These are phyloP conservation scores for Luffa aegyptiaca DNA, from an alignment of 306 rosid species.

Conservation along the genomic window DNA sequence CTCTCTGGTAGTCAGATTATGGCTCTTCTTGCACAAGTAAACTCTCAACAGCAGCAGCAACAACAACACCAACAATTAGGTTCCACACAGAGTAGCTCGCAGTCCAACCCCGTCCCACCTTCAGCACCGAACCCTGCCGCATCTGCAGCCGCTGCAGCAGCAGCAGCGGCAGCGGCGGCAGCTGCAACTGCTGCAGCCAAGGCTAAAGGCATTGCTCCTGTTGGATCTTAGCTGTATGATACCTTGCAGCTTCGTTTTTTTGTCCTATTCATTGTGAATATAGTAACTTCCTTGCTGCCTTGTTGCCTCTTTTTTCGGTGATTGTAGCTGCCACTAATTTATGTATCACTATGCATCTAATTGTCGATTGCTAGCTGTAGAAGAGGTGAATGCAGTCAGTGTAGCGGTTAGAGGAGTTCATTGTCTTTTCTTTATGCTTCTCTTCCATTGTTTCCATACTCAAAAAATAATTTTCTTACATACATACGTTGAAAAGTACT, in stretches of 20 bases:
- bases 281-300: constrained; percentile 17
- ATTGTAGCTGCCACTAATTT: constrained; percentile 11
- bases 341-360: constrained; percentile 7
- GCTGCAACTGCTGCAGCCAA: constrained; percentile 72
- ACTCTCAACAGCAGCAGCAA: constrained; percentile 34
- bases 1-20: constrained; percentile 67
- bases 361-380: constrained; percentile 9
- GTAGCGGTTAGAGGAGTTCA: constrained; percentile 9
- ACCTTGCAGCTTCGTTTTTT: not conserved
- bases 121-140: constrained; percentile 53
- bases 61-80: constrained; percentile 25
- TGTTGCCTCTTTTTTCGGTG: constrained; percentile 2
- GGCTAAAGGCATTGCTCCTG: constrained; percentile 61
- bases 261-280: constrained; percentile 42
- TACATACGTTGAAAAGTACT: not conserved
- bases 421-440: constrained; percentile 1
- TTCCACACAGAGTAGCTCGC: constrained; percentile 42
- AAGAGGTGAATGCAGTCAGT: constrained; percentile 11
- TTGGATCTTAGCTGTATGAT: constrained; percentile 41
- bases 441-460: not conserved
- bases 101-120: constrained; percentile 42
- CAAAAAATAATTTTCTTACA: constrained; percentile 2
- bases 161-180: constrained; percentile 56
- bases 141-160: constrained; percentile 53
- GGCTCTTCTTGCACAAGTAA: constrained; percentile 42